Conservation (phyloP, 2,329 filamentous ascomycete species). For the Biscogniauxia mediterranea region DNA sequence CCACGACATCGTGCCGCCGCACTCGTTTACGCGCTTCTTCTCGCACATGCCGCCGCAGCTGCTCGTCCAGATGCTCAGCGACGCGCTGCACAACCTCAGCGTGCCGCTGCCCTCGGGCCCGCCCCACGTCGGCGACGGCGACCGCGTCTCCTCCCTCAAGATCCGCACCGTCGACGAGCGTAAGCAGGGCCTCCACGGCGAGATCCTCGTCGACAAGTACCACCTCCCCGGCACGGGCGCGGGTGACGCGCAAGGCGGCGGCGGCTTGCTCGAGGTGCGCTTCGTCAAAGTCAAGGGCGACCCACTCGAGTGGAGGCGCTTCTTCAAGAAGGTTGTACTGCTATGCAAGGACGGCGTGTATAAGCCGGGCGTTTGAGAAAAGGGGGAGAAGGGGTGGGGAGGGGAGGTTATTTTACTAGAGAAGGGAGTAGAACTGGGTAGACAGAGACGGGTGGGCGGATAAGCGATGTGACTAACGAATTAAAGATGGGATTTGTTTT, state of each 20-base stretch:
- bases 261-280: slow-evolving; percentile 69
- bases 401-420: background rate
- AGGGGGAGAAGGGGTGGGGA: slow-evolving; percentile 3
- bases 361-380: slow-evolving; percentile 46
- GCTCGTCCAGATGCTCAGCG: slow-evolving; percentile 75
- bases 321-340: slow-evolving; percentile 94
- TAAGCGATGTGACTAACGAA: background rate
- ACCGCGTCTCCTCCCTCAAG: slow-evolving; percentile 62
- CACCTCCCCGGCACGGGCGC: slow-evolving; percentile 49
- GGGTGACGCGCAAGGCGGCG: slow-evolving; percentile 39
- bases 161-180: slow-evolving; percentile 73
- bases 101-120: slow-evolving; percentile 63
- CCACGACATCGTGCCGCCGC: slow-evolving; percentile 84
- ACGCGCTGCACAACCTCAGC: slow-evolving; percentile 81
- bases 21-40: slow-evolving; percentile 88
- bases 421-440: too few relatives aligned
- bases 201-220: slow-evolving; percentile 70
- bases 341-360: slow-evolving; percentile 84
- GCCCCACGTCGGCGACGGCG: slow-evolving; percentile 46
- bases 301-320: slow-evolving; percentile 90
- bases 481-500: too few relatives aligned
- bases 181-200: slow-evolving; percentile 70
- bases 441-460: background rate
- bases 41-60: slow-evolving; percentile 73
- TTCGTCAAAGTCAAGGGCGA: slow-evolving; percentile 96